These are phyloP conservation scores for Cicer arietinum DNA, from an alignment of 306 rosid species.

Conservation along the genomic window DNA sequence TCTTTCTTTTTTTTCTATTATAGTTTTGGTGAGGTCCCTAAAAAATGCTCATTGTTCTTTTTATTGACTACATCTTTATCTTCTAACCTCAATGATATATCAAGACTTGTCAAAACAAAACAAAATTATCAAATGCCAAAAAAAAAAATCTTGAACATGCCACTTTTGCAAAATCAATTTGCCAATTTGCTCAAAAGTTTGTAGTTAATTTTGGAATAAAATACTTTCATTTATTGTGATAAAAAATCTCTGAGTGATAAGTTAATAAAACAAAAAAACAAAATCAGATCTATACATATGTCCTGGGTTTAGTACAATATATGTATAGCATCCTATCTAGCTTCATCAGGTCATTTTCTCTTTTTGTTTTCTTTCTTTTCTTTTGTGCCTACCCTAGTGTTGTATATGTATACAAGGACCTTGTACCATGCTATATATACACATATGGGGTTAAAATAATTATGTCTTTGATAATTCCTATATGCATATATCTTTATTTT, in stretches of 20 bases:
- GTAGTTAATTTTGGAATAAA: constrained; percentile 24
- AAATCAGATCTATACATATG: constrained; percentile 29
- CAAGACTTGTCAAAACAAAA: constrained; percentile 48
- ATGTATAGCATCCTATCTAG: constrained; percentile 11
- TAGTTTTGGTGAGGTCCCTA: constrained; percentile 47
- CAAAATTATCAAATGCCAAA: no score
- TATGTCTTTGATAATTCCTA: no score
- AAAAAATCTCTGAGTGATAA: constrained; percentile 42
- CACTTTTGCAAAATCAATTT: constrained; percentile 36
- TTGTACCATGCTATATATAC: constrained; percentile 8
- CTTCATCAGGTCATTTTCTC: constrained; percentile 2
- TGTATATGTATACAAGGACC: constrained; percentile 4
- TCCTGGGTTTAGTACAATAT: constrained; percentile 34
- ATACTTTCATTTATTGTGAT: constrained; percentile 26
- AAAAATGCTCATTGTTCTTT: constrained; percentile 50
- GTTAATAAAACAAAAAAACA: constrained; percentile 35
- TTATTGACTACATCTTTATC: constrained; percentile 50
- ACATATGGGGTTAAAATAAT: no score
- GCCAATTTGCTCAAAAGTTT: constrained; percentile 16
- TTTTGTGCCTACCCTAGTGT: constrained; percentile 14
- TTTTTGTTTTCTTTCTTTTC: constrained; percentile 16
- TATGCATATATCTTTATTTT: no score
- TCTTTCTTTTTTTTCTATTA: constrained; percentile 48
- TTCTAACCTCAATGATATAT: constrained; percentile 46
- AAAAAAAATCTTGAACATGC: constrained; percentile 3